Base-by-base conservation (phyloP, 2,329 filamentous ascomycete species). In the Epichloe sibirici region DNA sequence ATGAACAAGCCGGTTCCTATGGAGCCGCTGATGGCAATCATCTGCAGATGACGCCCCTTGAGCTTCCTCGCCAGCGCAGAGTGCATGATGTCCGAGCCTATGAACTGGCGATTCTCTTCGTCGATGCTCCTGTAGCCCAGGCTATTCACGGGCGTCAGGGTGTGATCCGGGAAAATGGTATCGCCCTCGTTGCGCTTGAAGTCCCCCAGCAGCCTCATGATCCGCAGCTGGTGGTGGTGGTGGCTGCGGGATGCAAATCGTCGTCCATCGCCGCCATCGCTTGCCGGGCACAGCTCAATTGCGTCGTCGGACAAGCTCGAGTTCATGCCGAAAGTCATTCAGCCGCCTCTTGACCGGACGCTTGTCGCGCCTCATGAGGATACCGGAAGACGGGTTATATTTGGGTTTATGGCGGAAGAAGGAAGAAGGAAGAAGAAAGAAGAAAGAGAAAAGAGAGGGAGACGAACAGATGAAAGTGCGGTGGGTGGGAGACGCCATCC, bases 1-100 rank as follows among this genome's bases (percentile, higher is more conserved):
- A 96, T 88, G 65, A 95, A 95, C 2, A 95, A 74, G 57, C 90
- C 90, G 25, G 86, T 90, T 39, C 45, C 51, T 52, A 95, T 95
- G 12, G 87, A 91, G 45, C 90, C 90, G 61, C 90, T 90, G 58
- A 96, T 95, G 13, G 91, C 91, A 74, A 96, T 96, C 91, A 96
- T 96, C 73, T 96, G 90, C 65, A 96, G 66, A 73, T 96, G 91
- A 48, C 90, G 78, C 23, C 83, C 82, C 70, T 93, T 91, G 59
- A 95, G 70, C 66, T 82, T 83, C 62, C 89, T 77, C 49, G 86
- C 81, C 48, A 97, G 75, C 8, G 85, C 81, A 45, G 87, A 84
- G 57, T 83, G 77, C 3, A 88, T 85, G 2, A 88, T 90, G 63
- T 90, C 84, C 57, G 88, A 70, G 63, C 88, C 78, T 47, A 78